A percentile compares a stretch with the other conserved stretches of the same genome.
Conservation (phyloP, 2,329 filamentous ascomycete genomes). For the Didymella lethalis region DNA sequence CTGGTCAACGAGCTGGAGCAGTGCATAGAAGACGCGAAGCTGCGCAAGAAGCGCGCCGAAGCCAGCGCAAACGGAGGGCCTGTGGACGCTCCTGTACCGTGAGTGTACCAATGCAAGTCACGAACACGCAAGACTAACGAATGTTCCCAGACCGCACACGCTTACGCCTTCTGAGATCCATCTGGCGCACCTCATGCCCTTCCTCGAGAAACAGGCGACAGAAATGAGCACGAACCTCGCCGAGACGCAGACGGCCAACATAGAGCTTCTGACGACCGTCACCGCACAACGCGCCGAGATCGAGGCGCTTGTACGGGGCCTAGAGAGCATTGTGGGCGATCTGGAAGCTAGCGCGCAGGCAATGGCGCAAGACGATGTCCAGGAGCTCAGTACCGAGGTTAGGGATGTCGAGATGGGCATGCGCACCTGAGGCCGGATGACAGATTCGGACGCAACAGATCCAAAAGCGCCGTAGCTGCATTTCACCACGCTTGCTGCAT, state of each 20-base stretch:
- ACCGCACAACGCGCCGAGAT: slow-evolving; percentile 65
- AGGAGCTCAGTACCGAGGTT: slow-evolving; percentile 46
- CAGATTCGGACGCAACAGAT: neutral
- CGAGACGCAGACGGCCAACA: slow-evolving; percentile 61
- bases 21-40: slow-evolving; percentile 65
- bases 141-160: slow-evolving; percentile 61
- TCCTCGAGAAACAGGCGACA: slow-evolving; percentile 60
- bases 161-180: slow-evolving; percentile 65
- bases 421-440: slow-evolving; percentile 36
- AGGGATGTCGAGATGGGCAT: slow-evolving; percentile 48
- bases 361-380: slow-evolving; percentile 51
- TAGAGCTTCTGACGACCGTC: slow-evolving; percentile 60
- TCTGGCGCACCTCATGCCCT: slow-evolving; percentile 65
- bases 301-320: slow-evolving; percentile 59
- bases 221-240: slow-evolving; percentile 60
- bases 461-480: neutral
- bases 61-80: slow-evolving; percentile 47
- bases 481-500: neutral
- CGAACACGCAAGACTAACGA: neutral
- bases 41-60: slow-evolving; percentile 57
- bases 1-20: slow-evolving; percentile 68
- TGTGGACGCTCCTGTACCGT: slow-evolving; percentile 55
- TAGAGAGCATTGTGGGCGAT: slow-evolving; percentile 66
- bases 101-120: slow-evolving; percentile 38
- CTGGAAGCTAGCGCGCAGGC: slow-evolving; percentile 60